Evolutionary conservation across 2,329 filamentous ascomycete species (phyloP).

Genomic region (Cordyceps cicadae): DNA sequence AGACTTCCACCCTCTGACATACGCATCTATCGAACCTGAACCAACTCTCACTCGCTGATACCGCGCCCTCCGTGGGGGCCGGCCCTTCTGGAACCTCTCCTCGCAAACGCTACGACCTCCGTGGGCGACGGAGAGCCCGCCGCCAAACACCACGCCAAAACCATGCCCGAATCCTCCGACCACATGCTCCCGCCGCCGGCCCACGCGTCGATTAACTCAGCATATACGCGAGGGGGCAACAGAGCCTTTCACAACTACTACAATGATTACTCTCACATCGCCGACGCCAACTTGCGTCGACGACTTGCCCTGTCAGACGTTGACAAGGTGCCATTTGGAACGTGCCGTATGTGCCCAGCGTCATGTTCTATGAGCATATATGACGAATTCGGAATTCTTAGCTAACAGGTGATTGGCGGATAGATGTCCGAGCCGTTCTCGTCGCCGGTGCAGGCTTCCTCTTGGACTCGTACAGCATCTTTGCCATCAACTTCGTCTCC

Average conservation of each 20-base stretch:
- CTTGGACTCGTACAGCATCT: slow-evolving; percentile 74
- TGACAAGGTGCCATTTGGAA: slow-evolving; percentile 68
- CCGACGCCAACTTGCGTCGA: slow-evolving; percentile 68
- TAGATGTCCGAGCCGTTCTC: slow-evolving; percentile 60
- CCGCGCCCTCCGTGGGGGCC: neutral
- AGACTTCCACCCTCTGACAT: neutral
- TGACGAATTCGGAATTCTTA: neutral
- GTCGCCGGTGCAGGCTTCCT: slow-evolving; percentile 80
- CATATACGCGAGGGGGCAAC: slow-evolving; percentile 51
- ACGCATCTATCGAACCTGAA: neutral
- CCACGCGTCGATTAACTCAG: slow-evolving; percentile 22
- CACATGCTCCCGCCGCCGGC: slow-evolving; percentile 36
- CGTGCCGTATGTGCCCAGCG: slow-evolving; percentile 45
- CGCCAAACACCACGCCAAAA: neutral
- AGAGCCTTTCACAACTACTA: slow-evolving; percentile 67
- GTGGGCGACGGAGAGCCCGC: neutral
- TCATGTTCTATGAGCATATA: neutral
- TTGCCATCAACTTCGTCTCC: slow-evolving; percentile 68
- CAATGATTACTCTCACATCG: slow-evolving; percentile 57
- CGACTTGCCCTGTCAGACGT: slow-evolving; percentile 70
- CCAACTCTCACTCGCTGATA: neutral
- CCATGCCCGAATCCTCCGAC: slow-evolving; percentile 19
- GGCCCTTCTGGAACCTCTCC: neutral
- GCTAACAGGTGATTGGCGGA: neutral
- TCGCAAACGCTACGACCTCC: neutral